Percentiles rank a stretch among this genome's conserved stretches.
phyloP scores from a whole-genome alignment of 2,329 filamentous ascomycete species.

The Coleophoma eucalyptorum region DNA sequence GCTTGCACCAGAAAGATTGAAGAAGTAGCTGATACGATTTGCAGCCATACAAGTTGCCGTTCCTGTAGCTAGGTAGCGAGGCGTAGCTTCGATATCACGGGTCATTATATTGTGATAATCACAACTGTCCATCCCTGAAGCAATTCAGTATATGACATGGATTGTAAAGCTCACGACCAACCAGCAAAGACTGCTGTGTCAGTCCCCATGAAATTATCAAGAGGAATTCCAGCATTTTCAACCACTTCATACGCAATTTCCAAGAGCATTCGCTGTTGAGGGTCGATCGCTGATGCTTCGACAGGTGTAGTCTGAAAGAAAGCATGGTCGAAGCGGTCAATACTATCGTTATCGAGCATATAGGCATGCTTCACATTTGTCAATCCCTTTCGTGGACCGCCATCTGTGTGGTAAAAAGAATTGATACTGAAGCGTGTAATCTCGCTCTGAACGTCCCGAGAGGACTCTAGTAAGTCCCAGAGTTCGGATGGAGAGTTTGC shows the following conservation, averaged over 20 bases:
- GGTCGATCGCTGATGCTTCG: conserved; percentile 24
- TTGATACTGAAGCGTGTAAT: conserved; percentile 39
- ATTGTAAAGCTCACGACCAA: not conserved
- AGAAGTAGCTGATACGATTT: conserved; percentile 19
- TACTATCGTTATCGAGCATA: conserved; percentile 17
- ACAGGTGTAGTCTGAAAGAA: conserved; percentile 33
- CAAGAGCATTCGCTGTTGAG: conserved; percentile 6
- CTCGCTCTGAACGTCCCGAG: conserved; percentile 42
- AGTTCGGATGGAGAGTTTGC: conserved; percentile 37
- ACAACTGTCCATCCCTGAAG: conserved; percentile 1
- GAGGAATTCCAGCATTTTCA: conserved; percentile 2
- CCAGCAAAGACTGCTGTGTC: conserved; percentile 12
- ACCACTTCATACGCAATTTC: conserved; percentile 1
- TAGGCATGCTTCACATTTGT: conserved; percentile 15
- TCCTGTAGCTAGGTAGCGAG: conserved; percentile 12
- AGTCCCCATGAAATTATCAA: not conserved
- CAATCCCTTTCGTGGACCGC: conserved; percentile 36
- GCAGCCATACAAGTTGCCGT: conserved; percentile 6
- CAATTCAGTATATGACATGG: not conserved
- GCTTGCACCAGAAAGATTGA: conserved; percentile 8
- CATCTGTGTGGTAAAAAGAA: conserved; percentile 47
- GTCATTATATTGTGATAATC: conserved; percentile 7
- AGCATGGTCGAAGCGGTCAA: conserved; percentile 30
- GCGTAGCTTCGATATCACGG: conserved; percentile 15
- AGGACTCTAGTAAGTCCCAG: conserved; percentile 41